Evolutionary conservation across 352 stramenopile genomes (phyloP), one percentile per base, ranked within the genome.

Genomic region (Phytophthora hibernalis): DNA sequence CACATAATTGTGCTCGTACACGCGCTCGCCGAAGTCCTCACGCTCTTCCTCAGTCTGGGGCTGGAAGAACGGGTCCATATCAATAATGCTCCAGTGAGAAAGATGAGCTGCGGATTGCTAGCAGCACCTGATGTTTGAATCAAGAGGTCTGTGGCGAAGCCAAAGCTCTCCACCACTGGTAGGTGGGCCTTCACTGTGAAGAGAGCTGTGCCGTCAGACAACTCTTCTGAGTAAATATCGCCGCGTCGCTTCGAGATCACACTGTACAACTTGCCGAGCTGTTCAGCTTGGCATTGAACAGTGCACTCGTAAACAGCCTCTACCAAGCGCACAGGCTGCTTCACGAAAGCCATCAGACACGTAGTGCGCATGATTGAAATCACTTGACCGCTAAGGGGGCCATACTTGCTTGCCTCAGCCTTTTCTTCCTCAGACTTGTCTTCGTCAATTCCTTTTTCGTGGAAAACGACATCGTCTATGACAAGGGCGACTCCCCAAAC

Each of bases 41-140:
- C 96, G 87, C 76, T 99, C 96, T 55, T 98, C 94, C 62, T 98
- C 86, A 2, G 95, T 98, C 49, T 93, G 96, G 24, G 96, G 96
- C 63, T 98, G 96, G 83, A 98, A 99, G 74, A 98, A 99, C 6
- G 97, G 97, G 60, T 99, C 96, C 75, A 98, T 92, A 28, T 97
- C 87, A 33, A 98, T 89, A 28, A 97, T 77, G 44, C 76, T 81
- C 96, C 96, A 99, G 74, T 99, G 95, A 38, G 85, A 77, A 99
- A 99, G 9, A 98, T 81, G 24, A 99, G 79, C 71, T 99, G 95
- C 24, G 97, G 97, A 47, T 97, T 97, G 57, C 95, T 98, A 13
- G 97, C 97, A 33, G 97, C 93, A 18, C 97, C 97, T 38, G 95
- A 98, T 13, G 95, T 98, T 65, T 98, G 91, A 52, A 94, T 95